These are phyloP conservation scores for Escallonia rubra DNA, from an alignment of 129 eudicot genomes.

Conservation along the genomic window DNA sequence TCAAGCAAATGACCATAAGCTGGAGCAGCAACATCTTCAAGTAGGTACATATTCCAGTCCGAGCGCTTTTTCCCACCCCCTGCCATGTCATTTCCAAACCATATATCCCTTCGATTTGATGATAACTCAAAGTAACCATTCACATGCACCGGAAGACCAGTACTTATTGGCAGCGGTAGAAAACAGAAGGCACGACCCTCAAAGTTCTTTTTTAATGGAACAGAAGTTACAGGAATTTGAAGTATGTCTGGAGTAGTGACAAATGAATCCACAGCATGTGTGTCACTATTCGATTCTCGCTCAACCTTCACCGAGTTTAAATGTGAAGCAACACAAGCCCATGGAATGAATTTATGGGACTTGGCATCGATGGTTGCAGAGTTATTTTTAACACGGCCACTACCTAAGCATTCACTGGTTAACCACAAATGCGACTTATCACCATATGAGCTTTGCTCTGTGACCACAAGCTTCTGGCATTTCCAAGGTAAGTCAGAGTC, in stretches of 20 bases:
- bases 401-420: slow-evolving; percentile 81
- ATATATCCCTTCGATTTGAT: slow-evolving; percentile 95
- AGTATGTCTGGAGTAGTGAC: slow-evolving; percentile 20
- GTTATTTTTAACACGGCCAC: slow-evolving; percentile 41
- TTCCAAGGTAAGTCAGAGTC: slow-evolving; percentile 67
- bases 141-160: slow-evolving; percentile 92
- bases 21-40: slow-evolving; percentile 91
- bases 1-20: slow-evolving; percentile 97
- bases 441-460: slow-evolving; percentile 52
- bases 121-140: slow-evolving; percentile 95
- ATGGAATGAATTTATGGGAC: slow-evolving; percentile 63
- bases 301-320: slow-evolving; percentile 37
- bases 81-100: slow-evolving; percentile 99
- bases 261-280: slow-evolving; percentile 17
- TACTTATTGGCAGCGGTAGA: slow-evolving; percentile 86
- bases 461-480: slow-evolving; percentile 71
- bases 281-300: slow-evolving; percentile 12
- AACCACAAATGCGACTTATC: slow-evolving; percentile 69
- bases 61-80: slow-evolving; percentile 97
- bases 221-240: slow-evolving; percentile 21
- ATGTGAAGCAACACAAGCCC: slow-evolving; percentile 92
- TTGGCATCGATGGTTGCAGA: slow-evolving; percentile 32
- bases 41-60: slow-evolving; percentile 86
- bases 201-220: slow-evolving; percentile 32
- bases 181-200: slow-evolving; percentile 98